Conservation (phyloP, 2,329 filamentous ascomycete genomes). For the Microdochium nivale region DNA sequence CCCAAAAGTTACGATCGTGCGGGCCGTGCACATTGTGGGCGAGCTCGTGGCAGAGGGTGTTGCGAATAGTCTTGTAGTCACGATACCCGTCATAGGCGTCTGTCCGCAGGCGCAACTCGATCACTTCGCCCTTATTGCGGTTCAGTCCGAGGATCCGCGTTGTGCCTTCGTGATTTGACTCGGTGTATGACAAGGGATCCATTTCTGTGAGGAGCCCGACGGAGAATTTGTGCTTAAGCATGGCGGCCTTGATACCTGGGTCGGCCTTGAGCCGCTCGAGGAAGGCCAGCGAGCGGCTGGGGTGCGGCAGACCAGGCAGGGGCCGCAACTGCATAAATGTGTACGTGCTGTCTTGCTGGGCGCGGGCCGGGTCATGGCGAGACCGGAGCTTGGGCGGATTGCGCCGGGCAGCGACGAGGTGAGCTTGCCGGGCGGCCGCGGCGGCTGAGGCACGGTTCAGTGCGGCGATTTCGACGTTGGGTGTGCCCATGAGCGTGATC, state of each 20-base stretch:
- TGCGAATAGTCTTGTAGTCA: constrained; percentile 84
- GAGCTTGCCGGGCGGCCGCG: constrained; percentile 37
- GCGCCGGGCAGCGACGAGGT: constrained; percentile 22
- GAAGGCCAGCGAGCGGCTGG: constrained; percentile 61
- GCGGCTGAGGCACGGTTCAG: constrained; percentile 39
- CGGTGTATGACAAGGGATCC: constrained; percentile 78
- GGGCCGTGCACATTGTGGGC: constrained; percentile 82
- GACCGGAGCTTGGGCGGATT: constrained; percentile 14
- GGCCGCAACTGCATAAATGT: constrained; percentile 75
- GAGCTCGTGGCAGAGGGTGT: constrained; percentile 90
- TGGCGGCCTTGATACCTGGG: constrained; percentile 73
- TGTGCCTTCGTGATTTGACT: constrained; percentile 59
- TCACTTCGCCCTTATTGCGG: constrained; percentile 77
- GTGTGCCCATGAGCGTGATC: constrained; percentile 57
- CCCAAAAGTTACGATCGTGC: constrained; percentile 86
- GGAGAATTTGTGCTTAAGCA: constrained; percentile 76
- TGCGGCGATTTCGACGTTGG: constrained; percentile 47
- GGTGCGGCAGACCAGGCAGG: constrained; percentile 67
- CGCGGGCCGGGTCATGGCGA: constrained; percentile 20
- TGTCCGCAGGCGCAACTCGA: constrained; percentile 83
- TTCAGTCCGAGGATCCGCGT: constrained; percentile 79
- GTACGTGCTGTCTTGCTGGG: constrained; percentile 57
- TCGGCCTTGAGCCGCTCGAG: constrained; percentile 72
- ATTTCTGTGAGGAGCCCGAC: constrained; percentile 90
- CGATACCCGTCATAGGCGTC: constrained; percentile 91